Base-by-base conservation (phyloP, 768 basidiomycete species). In the Mycena epipterygia region DNA sequence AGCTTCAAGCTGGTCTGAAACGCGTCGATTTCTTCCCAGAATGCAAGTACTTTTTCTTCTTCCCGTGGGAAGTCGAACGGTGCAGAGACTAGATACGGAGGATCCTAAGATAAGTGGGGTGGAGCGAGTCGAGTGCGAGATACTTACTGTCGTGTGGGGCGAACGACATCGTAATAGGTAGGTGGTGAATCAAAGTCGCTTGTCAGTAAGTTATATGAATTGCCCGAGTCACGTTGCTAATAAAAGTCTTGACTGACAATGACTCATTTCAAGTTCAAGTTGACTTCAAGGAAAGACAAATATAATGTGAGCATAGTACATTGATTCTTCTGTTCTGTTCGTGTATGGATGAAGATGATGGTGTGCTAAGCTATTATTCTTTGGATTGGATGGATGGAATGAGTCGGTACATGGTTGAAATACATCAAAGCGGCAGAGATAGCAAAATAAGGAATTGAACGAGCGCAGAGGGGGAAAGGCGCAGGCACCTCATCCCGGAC, bases 21-120 rank as follows among this genome's bases (percentile, higher is more conserved):
- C 70, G 98, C 98, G 84, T 99, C 95, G 79, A 99, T 99, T 79
- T 97, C 96, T 74, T 89, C 87, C 97, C 97, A 99, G 83, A 90
- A 98, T 59, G 87, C 86, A 71, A 98, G 84, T 64, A 98, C 95
- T 76, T 96, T 95, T 78, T 93, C 91, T 79, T 97, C 95, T 81
- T 96, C 95, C 81, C 90, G 90, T 23, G 95, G 84, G 78, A 96
- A 97, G 80, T 90, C 90, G 81, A 97, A 97, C 21, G 84, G 84
- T 21, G 89, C 84, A 64, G 93, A 88, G 76, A 95, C 95, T 96
- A 68, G 5, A 12, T 14, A 41, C 12, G 13, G 30, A 21, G 39
- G 21, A 71, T 44, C 67, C 69, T 55, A 30, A 68, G 41, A 73
- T 73, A 35, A 71, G 64, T 61, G 60, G n/a, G n/a, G 51, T 53